Conservation (phyloP, 2,329 filamentous ascomycete genomes). For the Paraphaeosphaeria sporulosa region DNA sequence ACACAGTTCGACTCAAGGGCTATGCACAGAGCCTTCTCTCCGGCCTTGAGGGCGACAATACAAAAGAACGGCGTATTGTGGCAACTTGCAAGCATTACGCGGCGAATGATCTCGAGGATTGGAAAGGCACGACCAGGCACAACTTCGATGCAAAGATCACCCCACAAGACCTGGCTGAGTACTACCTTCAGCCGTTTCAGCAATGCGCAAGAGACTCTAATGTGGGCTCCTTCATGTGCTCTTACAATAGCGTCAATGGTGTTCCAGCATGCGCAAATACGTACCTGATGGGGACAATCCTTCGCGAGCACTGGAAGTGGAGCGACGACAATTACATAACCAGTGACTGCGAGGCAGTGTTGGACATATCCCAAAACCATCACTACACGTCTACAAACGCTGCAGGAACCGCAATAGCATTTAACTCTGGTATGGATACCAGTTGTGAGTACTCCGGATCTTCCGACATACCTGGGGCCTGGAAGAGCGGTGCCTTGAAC, state of each 20-base stretch:
- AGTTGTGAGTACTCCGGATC: too few relatives aligned
- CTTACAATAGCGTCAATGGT: slow-evolving; percentile 66
- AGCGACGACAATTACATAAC: too few relatives aligned
- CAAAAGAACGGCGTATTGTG: too few relatives aligned
- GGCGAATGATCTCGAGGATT: slow-evolving; percentile 40
- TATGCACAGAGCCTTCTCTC: too few relatives aligned
- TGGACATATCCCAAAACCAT: too few relatives aligned
- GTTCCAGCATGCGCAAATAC: slow-evolving; percentile 69
- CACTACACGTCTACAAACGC: too few relatives aligned
- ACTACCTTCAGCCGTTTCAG: slow-evolving; percentile 72
- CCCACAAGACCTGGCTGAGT: slow-evolving; percentile 71
- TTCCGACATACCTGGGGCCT: too few relatives aligned
- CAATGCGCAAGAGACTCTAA: slow-evolving; percentile 55
- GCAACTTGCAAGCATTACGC: slow-evolving; percentile 51
- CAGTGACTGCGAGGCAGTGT: too few relatives aligned
- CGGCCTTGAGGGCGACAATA: too few relatives aligned
- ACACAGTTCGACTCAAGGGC: background rate
- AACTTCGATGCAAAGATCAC: slow-evolving; percentile 65
- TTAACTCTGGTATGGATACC: too few relatives aligned
- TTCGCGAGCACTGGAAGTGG: slow-evolving; percentile 70
- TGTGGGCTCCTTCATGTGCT: slow-evolving; percentile 63
- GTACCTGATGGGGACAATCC: slow-evolving; percentile 69
- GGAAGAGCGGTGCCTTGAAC: too few relatives aligned
- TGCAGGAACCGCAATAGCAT: too few relatives aligned
- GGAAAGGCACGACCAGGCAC: slow-evolving; percentile 47